These are phyloP conservation scores for Phytophthora tentaculata DNA, from an alignment of 352 stramenopile genomes.

Conservation along the genomic window DNA sequence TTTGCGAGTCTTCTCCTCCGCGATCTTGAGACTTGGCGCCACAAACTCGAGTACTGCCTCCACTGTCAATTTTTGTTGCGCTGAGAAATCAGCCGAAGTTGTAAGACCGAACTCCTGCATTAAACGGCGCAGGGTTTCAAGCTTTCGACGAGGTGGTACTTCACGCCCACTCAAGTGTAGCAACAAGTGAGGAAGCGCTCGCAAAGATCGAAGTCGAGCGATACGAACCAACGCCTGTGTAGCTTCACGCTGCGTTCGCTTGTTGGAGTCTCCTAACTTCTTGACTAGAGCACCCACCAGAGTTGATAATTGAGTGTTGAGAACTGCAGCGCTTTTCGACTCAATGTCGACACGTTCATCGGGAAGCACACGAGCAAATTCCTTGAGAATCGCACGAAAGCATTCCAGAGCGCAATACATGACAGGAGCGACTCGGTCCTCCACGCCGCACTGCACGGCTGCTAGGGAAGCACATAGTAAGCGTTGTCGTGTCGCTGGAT, in stretches of 20 bases:
- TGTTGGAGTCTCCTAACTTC: conserved; percentile 84
- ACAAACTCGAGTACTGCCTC: conserved; percentile 77
- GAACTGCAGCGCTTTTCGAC: conserved; percentile 28
- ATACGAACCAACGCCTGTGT: conserved; percentile 68
- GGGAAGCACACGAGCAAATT: conserved; percentile 55
- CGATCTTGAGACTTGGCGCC: conserved; percentile 71
- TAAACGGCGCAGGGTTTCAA: conserved; percentile 64
- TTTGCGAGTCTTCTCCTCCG: conserved; percentile 81
- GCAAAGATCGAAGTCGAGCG: conserved; percentile 66
- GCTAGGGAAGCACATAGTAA: conserved; percentile 72
- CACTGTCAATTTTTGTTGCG: conserved; percentile 45
- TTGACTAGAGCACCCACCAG: conserved; percentile 56
- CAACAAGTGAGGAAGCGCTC: conserved; percentile 60
- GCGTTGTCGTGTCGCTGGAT: conserved; percentile 47
- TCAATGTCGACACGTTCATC: conserved; percentile 45
- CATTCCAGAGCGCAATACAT: conserved; percentile 88
- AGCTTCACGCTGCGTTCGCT: conserved; percentile 77
- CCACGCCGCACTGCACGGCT: conserved; percentile 73
- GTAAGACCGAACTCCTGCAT: conserved; percentile 61
- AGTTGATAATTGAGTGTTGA: conserved; percentile 64
- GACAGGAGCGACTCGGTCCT: conserved; percentile 78
- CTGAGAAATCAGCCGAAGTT: conserved; percentile 8
- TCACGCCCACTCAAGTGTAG: conserved; percentile 71
- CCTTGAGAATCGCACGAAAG: conserved; percentile 65
- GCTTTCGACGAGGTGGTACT: conserved; percentile 53